Evolutionary conservation across 352 stramenopile species (phyloP).

Genomic region (Phytopythium vexans): DNA sequence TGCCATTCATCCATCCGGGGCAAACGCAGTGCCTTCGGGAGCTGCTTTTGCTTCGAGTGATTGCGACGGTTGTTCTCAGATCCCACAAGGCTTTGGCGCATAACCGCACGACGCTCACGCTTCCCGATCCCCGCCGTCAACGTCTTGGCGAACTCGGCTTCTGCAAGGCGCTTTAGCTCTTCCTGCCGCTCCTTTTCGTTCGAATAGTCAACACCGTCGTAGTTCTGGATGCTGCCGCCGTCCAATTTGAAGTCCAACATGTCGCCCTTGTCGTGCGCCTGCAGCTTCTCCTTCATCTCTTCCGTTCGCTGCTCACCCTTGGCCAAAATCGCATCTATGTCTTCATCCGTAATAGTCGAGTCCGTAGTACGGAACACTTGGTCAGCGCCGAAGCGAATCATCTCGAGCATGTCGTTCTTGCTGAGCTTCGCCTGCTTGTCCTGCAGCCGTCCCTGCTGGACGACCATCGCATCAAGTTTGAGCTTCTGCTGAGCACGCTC

Average conservation of each 20-base stretch:
- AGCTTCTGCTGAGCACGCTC: conserved; percentile 98
- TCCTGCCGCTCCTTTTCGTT: conserved; percentile 88
- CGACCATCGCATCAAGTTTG: conserved; percentile 85
- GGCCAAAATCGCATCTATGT: conserved; percentile 97
- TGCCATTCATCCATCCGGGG: conserved; percentile 88
- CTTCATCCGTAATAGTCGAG: conserved; percentile 96
- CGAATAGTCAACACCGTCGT: conserved; percentile 96
- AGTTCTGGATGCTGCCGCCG: conserved; percentile 92
- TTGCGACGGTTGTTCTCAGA: conserved; percentile 45
- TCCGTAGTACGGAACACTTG: conserved; percentile 97
- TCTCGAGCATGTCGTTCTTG: conserved; percentile 96
- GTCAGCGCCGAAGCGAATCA: conserved; percentile 97
- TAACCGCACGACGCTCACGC: conserved; percentile 74
- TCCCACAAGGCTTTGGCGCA: conserved; percentile 52
- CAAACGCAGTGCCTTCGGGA: conserved; percentile 76
- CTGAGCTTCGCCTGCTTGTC: conserved; percentile 91
- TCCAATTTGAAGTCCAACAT: conserved; percentile 92
- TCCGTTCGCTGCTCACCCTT: conserved; percentile 84
- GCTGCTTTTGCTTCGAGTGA: conserved; percentile 63
- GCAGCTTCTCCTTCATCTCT: conserved; percentile 88
- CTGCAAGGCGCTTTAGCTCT: conserved; percentile 79
- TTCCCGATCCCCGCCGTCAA: conserved; percentile 84
- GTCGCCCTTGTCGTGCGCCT: conserved; percentile 82
- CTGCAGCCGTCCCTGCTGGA: conserved; percentile 82
- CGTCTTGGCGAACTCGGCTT: conserved; percentile 76